Conservation (phyloP, 192 early-diverging fungal genomes). For the Jimgerdemannia lactiflua region DNA sequence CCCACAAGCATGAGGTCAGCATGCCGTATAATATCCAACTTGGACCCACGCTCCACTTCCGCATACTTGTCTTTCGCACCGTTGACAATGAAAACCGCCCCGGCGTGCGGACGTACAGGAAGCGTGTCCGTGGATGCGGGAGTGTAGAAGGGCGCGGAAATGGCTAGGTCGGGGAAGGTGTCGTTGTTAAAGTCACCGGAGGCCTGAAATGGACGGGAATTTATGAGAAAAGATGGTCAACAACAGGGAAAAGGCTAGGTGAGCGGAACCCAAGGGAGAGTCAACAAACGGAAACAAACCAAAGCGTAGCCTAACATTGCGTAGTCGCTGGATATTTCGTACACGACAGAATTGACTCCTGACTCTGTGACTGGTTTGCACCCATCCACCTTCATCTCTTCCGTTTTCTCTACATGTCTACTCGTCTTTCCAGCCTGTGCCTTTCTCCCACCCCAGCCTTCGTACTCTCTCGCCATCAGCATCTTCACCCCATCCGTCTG, state of each 20-base stretch:
- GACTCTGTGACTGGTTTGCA: background rate
- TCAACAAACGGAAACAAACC: background rate
- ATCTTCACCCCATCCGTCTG: background rate
- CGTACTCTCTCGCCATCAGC: background rate
- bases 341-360: background rate
- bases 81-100: conserved; percentile 58
- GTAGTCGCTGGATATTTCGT: background rate
- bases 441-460: background rate
- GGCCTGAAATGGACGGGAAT: conserved; percentile 4
- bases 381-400: background rate
- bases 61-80: background rate
- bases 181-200: conserved; percentile 72
- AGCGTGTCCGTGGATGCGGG: background rate
- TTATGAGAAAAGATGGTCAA: background rate
- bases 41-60: background rate
- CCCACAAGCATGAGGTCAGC: background rate
- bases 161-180: conserved; percentile 54
- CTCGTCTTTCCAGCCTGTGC: background rate
- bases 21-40: background rate
- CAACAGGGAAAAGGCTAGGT: too few species aligned
- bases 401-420: background rate
- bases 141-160: conserved; percentile 60
- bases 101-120: conserved; percentile 26
- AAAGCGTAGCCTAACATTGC: background rate
- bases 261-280: background rate